A percentile compares a stretch with the other conserved stretches of the same genome.
Evolutionary conservation across 352 stramenopile genomes (phyloP).

Genomic region (Plasmopara viticola): DNA sequence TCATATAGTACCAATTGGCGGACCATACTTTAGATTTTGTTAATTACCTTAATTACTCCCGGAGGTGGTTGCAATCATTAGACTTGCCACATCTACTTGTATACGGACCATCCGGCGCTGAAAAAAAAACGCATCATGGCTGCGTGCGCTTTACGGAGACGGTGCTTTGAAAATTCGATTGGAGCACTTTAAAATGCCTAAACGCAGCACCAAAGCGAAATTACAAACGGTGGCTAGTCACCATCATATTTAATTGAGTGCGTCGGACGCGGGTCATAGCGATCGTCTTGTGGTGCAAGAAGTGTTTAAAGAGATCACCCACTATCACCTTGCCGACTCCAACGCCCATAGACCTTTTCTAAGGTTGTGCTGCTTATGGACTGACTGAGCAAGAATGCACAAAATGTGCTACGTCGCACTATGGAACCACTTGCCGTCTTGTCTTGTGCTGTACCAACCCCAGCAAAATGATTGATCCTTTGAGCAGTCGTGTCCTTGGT

Average conservation of each 20-base stretch:
- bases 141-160: constrained; percentile 93
- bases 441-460: constrained; percentile 97
- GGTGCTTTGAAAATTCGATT: constrained; percentile 88
- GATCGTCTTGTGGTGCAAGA: constrained; percentile 98
- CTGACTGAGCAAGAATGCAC: constrained; percentile 94
- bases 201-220: constrained; percentile 91
- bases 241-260: constrained; percentile 99
- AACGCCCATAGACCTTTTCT: constrained; percentile 61
- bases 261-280: constrained; percentile 94
- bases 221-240: constrained; percentile 96
- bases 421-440: constrained; percentile 96
- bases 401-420: constrained; percentile 95
- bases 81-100: constrained; percentile 97
- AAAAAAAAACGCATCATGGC: constrained; percentile 99
- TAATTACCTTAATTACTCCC: constrained; percentile 6
- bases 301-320: constrained; percentile 99
- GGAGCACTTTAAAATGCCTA: constrained; percentile 89
- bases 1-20: too few species aligned
- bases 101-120: constrained; percentile 95
- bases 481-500: constrained; percentile 94
- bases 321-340: constrained; percentile 80
- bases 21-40: too few species aligned
- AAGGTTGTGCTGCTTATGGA: constrained; percentile 97
- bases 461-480: constrained; percentile 96
- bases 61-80: constrained; percentile 78